A percentile compares a stretch with the other conserved stretches of the same genome.
Conservation (phyloP, 2,329 filamentous ascomycete species). For the Cercospora janseana region DNA sequence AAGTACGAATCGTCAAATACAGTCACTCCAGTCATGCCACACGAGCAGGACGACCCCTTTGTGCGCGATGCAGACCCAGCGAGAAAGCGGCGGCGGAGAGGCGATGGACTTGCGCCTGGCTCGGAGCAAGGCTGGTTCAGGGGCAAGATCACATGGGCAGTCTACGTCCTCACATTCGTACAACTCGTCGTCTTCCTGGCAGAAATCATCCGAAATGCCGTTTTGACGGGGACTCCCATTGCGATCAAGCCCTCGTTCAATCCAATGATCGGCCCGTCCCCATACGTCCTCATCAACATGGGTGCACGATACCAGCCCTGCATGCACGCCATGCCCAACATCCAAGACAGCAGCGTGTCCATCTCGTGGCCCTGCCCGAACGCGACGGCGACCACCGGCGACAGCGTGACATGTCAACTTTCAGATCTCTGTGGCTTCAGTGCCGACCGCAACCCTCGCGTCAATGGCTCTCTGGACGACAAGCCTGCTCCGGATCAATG, state of each 20-base stretch:
- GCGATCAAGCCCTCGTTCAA: conserved; percentile 84
- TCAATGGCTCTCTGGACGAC: conserved; percentile 52
- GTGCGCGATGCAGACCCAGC: conserved; percentile 37
- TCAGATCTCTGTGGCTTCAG: conserved; percentile 80
- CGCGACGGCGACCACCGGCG: conserved; percentile 59
- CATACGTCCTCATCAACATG: conserved; percentile 92
- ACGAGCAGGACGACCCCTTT: conserved; percentile 42
- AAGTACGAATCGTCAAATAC: conserved; percentile 41
- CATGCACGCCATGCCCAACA: conserved; percentile 77
- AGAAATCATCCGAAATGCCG: conserved; percentile 77
- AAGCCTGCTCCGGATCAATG: conserved; percentile 79
- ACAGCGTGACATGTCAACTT: conserved; percentile 65
- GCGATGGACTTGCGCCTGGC: conserved; percentile 1
- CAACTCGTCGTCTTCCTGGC: conserved; percentile 86
- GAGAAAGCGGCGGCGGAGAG: conserved; percentile 25
- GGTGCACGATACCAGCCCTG: conserved; percentile 88
- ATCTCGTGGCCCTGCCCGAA: conserved; percentile 79
- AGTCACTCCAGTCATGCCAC: conserved; percentile 41
- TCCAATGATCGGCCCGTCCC: conserved; percentile 93
- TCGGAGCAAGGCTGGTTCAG: conserved; percentile 55
- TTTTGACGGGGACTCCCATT: conserved; percentile 74
- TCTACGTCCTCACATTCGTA: conserved; percentile 72
- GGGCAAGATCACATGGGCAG: conserved; percentile 70
- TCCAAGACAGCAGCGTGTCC: conserved; percentile 51
- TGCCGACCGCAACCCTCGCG: conserved; percentile 66